These are phyloP conservation scores for Hibiscus tridactylites DNA, from an alignment of 345 rosid species.

Conservation along the genomic window DNA sequence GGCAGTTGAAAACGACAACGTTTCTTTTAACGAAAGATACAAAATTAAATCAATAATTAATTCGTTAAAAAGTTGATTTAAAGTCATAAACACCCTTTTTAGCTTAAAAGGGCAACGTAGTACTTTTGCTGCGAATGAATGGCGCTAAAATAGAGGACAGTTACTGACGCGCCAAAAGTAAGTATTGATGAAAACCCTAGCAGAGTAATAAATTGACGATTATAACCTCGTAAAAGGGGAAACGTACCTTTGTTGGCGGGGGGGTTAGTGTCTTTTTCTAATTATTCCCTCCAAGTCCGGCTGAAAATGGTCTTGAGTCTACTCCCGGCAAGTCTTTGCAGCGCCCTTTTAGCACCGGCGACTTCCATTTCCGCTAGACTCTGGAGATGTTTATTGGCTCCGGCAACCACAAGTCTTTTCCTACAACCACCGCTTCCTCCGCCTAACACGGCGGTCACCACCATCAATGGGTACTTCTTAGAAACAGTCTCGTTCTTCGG, in stretches of 20 bases:
- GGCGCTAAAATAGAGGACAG: constrained; percentile 16
- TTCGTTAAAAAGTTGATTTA: neutral
- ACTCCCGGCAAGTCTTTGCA: constrained; percentile 56
- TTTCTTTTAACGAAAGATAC: neutral
- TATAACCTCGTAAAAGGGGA: constrained; percentile 10
- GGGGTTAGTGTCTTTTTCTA: constrained; percentile 25
- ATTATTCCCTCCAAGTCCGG: constrained; percentile 62
- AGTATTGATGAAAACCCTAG: neutral
- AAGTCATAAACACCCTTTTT: neutral
- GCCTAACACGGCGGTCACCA: constrained; percentile 35
- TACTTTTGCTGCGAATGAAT: neutral
- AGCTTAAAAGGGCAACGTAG: constrained; percentile 7
- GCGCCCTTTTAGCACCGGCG: constrained; percentile 53
- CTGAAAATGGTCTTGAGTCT: constrained; percentile 51
- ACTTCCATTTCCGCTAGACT: constrained; percentile 51
- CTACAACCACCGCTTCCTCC: constrained; percentile 45
- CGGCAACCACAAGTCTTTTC: constrained; percentile 44
- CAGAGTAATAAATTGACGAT: neutral
- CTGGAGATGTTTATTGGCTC: constrained; percentile 53
- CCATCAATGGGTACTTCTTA: constrained; percentile 57
- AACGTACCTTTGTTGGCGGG: constrained; percentile 34
- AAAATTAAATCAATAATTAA: too few relatives aligned
- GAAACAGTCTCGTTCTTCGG: constrained; percentile 42
- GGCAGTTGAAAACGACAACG: neutral
- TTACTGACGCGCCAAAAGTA: neutral